These are phyloP conservation scores for Amanita molliuscula DNA, from an alignment of 768 basidiomycete genomes.

Conservation along the genomic window DNA sequence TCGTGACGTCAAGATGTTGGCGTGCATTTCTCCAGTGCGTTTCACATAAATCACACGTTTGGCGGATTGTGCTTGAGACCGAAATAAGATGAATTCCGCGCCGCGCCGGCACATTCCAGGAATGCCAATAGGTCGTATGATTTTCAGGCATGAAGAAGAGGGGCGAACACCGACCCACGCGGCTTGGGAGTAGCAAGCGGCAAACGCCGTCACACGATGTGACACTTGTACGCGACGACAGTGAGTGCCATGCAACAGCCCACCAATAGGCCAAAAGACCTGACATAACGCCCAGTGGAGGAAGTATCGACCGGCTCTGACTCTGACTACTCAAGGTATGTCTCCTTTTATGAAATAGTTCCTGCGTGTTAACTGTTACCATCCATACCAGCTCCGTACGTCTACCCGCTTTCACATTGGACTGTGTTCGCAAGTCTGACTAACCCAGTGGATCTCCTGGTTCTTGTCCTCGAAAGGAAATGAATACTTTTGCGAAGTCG, in stretches of 20 bases:
- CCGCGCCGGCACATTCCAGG: neutral
- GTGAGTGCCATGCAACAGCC: neutral
- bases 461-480: slow-evolving; percentile 96
- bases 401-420: neutral
- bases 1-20: too few species aligned
- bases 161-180: too few species aligned
- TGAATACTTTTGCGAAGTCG: slow-evolving; percentile 99
- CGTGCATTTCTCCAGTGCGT: slow-evolving; percentile 29
- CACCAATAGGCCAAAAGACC: neutral
- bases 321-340: slow-evolving; percentile 92
- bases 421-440: slow-evolving; percentile 3
- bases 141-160: too few species aligned
- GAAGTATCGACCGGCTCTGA: slow-evolving; percentile 88
- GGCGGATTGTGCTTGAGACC: neutral
- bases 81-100: slow-evolving; percentile 16
- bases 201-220: neutral
- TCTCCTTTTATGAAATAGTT: slow-evolving; percentile 4
- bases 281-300: slow-evolving; percentile 43
- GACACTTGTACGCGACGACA: neutral
- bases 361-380: slow-evolving; percentile 8
- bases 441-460: slow-evolving; percentile 88
- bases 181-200: too few species aligned
- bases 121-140: slow-evolving; percentile 34
- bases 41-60: slow-evolving; percentile 31
- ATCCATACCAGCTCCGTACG: slow-evolving; percentile 26